Percentiles rank a stretch among this genome's conserved stretches.
Conservation (phyloP, 495 filamentous ascomycete species). For the Talaromyces proteolyticus region DNA sequence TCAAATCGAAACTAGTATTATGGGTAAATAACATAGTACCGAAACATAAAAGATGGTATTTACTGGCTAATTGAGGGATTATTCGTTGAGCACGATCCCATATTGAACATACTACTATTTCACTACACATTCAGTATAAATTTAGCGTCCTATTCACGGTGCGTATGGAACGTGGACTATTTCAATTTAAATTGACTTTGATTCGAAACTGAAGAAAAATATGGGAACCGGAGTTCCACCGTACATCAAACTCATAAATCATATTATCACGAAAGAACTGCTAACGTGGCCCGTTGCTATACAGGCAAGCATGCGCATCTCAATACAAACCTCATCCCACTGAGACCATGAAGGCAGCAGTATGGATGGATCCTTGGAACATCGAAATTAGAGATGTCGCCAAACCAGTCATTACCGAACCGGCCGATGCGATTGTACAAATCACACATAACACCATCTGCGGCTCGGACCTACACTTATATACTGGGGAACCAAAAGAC, state of each 20-base stretch:
- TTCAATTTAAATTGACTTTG: too few species aligned
- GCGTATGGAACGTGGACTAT: too few species aligned
- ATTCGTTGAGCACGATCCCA: too few species aligned
- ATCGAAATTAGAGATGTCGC: constrained; percentile 19
- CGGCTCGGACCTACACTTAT: constrained; percentile 24
- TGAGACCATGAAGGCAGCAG: constrained; percentile 21
- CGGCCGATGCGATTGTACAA: constrained; percentile 26
- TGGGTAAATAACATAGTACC: too few species aligned
- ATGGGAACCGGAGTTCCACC: neutral
- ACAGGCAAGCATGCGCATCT: constrained; percentile 3
- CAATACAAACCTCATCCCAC: constrained; percentile 19
- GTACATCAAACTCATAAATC: neutral
- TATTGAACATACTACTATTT: too few species aligned
- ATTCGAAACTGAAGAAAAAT: too few species aligned
- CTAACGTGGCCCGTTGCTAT: constrained; percentile 1
- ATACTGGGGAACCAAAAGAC: constrained; percentile 19
- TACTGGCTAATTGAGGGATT: too few species aligned
- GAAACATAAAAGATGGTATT: too few species aligned
- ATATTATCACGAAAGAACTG: too few species aligned
- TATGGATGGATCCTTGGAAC: constrained; percentile 19
- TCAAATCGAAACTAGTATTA: too few species aligned
- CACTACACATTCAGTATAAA: too few species aligned
- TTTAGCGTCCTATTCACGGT: too few species aligned
- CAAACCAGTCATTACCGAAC: constrained; percentile 24
- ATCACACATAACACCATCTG: constrained; percentile 29